A percentile compares a stretch with the other conserved stretches of the same genome.
Evolutionary conservation across 108 stramenopile species (phyloP).

Genomic region (Schizochytrium sp.): DNA sequence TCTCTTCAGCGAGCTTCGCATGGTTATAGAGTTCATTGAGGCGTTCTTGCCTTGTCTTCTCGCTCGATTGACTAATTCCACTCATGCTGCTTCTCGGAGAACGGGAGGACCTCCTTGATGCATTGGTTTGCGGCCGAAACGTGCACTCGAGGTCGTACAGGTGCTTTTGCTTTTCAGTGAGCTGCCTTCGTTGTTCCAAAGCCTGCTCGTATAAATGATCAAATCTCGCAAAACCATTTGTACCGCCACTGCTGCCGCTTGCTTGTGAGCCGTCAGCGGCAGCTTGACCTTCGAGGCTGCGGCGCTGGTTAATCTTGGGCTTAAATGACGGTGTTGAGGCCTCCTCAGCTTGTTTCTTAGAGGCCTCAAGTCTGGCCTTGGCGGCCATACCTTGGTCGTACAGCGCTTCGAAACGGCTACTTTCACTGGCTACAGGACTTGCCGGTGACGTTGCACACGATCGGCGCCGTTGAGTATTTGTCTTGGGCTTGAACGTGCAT

Average conservation of each 20-base stretch:
- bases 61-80: conserved; percentile 1
- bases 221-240: not conserved
- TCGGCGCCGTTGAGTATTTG: not conserved
- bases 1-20: conserved; percentile 45
- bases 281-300: not conserved
- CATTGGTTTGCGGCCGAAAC: conserved; percentile 39
- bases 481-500: conserved; percentile 49
- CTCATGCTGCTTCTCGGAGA: not conserved
- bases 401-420: conserved; percentile 31
- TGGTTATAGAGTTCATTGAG: conserved; percentile 35
- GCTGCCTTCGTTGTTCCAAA: not conserved
- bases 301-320: conserved; percentile 13
- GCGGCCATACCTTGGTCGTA: conserved; percentile 3
- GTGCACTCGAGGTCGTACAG: conserved; percentile 24
- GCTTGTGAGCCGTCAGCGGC: not conserved
- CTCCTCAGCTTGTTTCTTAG: not conserved
- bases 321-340: not conserved
- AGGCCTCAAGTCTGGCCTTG: not conserved
- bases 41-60: not conserved
- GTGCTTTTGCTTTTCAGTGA: not conserved
- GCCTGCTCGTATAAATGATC: conserved; percentile 34
- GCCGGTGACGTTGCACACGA: not conserved
- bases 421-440: not conserved
- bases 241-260: not conserved
- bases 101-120: not conserved